Conservation (phyloP, 1,139 yeast genomes). For the Candida glucosophila region DNA sequence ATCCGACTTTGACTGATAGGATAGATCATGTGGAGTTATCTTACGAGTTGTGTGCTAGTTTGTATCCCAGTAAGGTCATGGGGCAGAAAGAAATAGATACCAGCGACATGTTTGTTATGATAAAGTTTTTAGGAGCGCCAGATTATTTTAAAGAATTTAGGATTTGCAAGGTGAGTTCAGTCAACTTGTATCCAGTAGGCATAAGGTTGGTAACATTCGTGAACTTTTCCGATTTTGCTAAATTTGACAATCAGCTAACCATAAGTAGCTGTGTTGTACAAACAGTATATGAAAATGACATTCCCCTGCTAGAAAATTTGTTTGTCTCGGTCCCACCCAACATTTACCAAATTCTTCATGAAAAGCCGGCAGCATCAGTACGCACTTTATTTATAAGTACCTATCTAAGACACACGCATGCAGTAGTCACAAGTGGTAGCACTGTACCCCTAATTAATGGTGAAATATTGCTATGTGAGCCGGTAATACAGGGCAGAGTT, state of each 20-base stretch:
- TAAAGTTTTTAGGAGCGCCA: constrained; percentile 39
- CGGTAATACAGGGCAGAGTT: constrained; percentile 60
- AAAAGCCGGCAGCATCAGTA: constrained; percentile 15
- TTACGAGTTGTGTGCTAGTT: constrained; percentile 23
- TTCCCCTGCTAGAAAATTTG: constrained; percentile 23
- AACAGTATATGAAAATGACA: constrained; percentile 16
- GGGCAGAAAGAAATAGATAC: no score
- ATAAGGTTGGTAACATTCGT: no score
- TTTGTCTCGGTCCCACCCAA: constrained; percentile 38
- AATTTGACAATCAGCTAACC: constrained; percentile 26
- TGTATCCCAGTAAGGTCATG: no score
- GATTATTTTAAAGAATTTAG: constrained; percentile 27
- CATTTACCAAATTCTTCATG: constrained; percentile 30
- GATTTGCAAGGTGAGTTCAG: constrained; percentile 27
- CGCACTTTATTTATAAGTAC: constrained; percentile 20
- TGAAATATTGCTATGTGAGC: constrained; percentile 55
- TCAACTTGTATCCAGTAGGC: no score
- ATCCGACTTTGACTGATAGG: constrained; percentile 14
- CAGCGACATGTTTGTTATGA: constrained; percentile 21
- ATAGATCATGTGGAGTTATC: constrained; percentile 27
- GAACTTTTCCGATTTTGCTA: constrained; percentile 27
- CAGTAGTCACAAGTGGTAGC: constrained; percentile 28
- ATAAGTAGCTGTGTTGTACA: constrained; percentile 24
- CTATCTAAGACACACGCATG: constrained; percentile 15
- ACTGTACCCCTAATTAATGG: constrained; percentile 38